These are phyloP conservation scores for Arachis hypogaea DNA, from an alignment of 306 rosid genomes.

Conservation along the genomic window DNA sequence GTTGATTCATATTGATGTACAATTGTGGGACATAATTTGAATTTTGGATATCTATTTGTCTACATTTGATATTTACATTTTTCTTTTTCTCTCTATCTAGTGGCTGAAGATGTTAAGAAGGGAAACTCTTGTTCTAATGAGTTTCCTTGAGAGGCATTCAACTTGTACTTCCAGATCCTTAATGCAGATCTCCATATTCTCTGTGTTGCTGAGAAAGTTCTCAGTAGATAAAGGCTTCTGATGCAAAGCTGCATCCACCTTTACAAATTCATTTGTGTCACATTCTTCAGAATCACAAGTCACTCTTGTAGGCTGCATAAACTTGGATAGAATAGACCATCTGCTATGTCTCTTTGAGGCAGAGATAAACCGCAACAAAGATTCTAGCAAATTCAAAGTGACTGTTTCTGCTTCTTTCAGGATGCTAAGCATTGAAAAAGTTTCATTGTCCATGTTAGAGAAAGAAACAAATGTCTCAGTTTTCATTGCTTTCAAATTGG, in stretches of 20 bases:
- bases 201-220: constrained; percentile 29
- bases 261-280: constrained; percentile 37
- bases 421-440: constrained; percentile 28
- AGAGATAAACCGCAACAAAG: constrained; percentile 43
- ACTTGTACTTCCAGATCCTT: constrained; percentile 39
- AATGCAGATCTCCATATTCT: constrained; percentile 41
- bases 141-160: constrained; percentile 39
- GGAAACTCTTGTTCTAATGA: constrained; percentile 44
- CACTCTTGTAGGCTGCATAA: constrained; percentile 45
- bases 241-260: constrained; percentile 43
- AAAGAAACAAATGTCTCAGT: constrained; percentile 22
- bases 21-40: constrained; percentile 30
- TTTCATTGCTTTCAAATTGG: constrained; percentile 37
- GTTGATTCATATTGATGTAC: constrained; percentile 33
- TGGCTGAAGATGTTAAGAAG: constrained; percentile 45
- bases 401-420: constrained; percentile 47
- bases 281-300: constrained; percentile 36
- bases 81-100: constrained; percentile 5
- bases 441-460: constrained; percentile 25
- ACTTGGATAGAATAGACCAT: constrained; percentile 45
- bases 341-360: constrained; percentile 32
- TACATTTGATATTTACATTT: constrained; percentile 11
- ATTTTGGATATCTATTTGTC: constrained; percentile 12
- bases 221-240: constrained; percentile 32
- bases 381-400: constrained; percentile 37